Evolutionary conservation across 345 rosid species (phyloP).

Genomic region (Sisymbrium altissimum): DNA sequence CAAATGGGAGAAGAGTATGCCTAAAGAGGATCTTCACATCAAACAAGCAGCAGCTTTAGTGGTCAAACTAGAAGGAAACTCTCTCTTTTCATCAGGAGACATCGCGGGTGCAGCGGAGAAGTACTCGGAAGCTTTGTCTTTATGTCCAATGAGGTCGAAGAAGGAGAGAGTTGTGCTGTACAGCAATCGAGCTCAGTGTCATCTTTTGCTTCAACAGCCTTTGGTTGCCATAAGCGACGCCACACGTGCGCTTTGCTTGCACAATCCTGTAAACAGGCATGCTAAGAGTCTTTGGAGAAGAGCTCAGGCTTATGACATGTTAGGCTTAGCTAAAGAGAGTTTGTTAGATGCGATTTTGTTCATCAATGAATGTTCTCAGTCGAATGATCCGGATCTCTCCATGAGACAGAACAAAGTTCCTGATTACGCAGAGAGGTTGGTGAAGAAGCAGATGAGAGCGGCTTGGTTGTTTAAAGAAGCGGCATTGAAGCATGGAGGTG

Average conservation of each 20-base stretch:
- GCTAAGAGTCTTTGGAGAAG: slow-evolving; percentile 99
- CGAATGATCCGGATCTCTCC: slow-evolving; percentile 90
- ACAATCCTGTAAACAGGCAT: slow-evolving; percentile 83
- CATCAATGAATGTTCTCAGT: slow-evolving; percentile 95
- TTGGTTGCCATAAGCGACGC: slow-evolving; percentile 90
- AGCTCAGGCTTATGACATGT: slow-evolving; percentile 98
- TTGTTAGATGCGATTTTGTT: slow-evolving; percentile 94
- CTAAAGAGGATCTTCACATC: slow-evolving; percentile 96
- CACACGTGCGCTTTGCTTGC: slow-evolving; percentile 82
- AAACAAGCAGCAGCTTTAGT: slow-evolving; percentile 94
- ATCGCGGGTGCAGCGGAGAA: slow-evolving; percentile 85
- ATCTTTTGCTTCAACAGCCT: slow-evolving; percentile 93
- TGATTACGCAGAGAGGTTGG: slow-evolving; percentile 92
- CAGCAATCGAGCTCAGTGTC: slow-evolving; percentile 95
- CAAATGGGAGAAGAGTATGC: slow-evolving; percentile 92
- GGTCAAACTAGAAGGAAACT: slow-evolving; percentile 97
- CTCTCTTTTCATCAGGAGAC: slow-evolving; percentile 91
- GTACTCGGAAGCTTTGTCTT: slow-evolving; percentile 84
- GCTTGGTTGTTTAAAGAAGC: slow-evolving; percentile 99
- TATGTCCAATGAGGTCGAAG: slow-evolving; percentile 93
- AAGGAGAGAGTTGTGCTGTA: slow-evolving; percentile 94
- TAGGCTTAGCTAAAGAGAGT: slow-evolving; percentile 91
- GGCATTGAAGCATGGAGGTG: slow-evolving; percentile 85
- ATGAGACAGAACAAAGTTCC: slow-evolving; percentile 96
- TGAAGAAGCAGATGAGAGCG: slow-evolving; percentile 97